Evolutionary conservation across 192 early-diverging fungal species (phyloP).

Genomic region (Entophlyctis luteolus): DNA sequence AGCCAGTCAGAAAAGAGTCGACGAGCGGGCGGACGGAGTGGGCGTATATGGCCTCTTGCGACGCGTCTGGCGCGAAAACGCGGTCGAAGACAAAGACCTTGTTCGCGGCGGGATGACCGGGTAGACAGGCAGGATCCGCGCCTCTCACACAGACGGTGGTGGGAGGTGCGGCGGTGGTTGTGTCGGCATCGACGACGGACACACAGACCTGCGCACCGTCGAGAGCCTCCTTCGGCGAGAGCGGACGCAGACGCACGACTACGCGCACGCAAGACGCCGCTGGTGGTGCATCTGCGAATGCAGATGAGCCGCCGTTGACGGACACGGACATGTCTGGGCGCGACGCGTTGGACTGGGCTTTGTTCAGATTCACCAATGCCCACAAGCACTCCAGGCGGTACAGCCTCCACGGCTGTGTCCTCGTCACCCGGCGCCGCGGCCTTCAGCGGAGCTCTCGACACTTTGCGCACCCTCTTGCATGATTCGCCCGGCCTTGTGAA

Average conservation of each 20-base stretch:
- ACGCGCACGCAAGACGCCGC: slow-evolving; percentile 57
- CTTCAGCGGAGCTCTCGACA: slow-evolving; percentile 9
- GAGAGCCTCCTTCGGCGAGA: slow-evolving; percentile 68
- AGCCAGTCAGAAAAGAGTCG: slow-evolving; percentile 52
- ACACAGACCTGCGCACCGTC: slow-evolving; percentile 52
- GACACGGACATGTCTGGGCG: too few relatives aligned
- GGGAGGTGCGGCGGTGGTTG: background rate
- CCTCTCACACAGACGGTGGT: slow-evolving; percentile 24
- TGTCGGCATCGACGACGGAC: slow-evolving; percentile 30
- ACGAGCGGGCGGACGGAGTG: slow-evolving; percentile 61
- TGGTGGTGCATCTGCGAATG: background rate
- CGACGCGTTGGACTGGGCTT: too few relatives aligned
- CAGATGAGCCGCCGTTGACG: too few relatives aligned
- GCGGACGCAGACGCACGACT: slow-evolving; percentile 74
- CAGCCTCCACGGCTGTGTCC: too few relatives aligned
- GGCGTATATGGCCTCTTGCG: slow-evolving; percentile 77
- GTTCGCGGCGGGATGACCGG: background rate
- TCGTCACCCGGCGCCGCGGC: slow-evolving; percentile 13
- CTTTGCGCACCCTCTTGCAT: background rate
- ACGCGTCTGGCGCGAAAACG: slow-evolving; percentile 67
- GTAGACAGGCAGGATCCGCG: background rate
- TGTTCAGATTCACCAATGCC: too few relatives aligned
- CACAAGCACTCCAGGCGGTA: too few relatives aligned
- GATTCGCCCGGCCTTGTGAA: background rate
- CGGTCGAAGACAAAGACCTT: slow-evolving; percentile 39